phyloP scores from a whole-genome alignment of 106 monocot genomes.

The Platanthera zijinensis region DNA sequence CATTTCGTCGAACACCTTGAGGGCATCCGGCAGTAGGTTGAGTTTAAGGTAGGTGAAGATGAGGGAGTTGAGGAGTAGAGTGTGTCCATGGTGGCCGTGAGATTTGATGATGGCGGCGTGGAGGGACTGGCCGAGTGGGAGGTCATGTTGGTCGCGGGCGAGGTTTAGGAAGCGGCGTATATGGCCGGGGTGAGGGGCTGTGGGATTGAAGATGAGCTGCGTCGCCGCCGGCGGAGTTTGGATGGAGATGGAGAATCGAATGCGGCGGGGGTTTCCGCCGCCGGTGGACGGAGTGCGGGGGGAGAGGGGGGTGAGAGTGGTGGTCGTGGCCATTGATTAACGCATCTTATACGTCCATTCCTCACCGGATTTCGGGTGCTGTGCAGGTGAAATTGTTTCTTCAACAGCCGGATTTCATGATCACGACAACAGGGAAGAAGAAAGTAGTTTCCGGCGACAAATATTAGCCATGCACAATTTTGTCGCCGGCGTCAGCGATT shows the following conservation, averaged over 20 bases:
- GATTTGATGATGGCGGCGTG: slow-evolving; percentile 44
- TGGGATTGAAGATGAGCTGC: slow-evolving; percentile 3
- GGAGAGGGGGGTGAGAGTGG: neutral
- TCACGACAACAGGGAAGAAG: no score
- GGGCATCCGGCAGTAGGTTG: slow-evolving; percentile 37
- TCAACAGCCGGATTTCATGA: no score
- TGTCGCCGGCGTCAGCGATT: no score
- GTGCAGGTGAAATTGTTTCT: no score
- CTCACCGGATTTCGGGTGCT: no score
- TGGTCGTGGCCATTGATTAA: neutral
- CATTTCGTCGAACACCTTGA: slow-evolving; percentile 47
- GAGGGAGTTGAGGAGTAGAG: slow-evolving; percentile 41
- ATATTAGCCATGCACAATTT: no score
- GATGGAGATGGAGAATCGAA: neutral
- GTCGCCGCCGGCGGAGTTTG: neutral
- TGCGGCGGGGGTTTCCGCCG: neutral
- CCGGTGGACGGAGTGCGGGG: neutral
- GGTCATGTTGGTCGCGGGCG: slow-evolving; percentile 27
- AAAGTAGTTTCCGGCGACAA: no score
- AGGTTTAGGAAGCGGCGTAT: slow-evolving; percentile 37
- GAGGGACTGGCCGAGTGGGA: slow-evolving; percentile 31
- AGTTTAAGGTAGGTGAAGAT: slow-evolving; percentile 45
- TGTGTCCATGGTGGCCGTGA: neutral
- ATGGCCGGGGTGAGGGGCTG: neutral
- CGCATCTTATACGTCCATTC: neutral